Conservation (phyloP, 306 rosid genomes). For the Luffa aegyptiaca region DNA sequence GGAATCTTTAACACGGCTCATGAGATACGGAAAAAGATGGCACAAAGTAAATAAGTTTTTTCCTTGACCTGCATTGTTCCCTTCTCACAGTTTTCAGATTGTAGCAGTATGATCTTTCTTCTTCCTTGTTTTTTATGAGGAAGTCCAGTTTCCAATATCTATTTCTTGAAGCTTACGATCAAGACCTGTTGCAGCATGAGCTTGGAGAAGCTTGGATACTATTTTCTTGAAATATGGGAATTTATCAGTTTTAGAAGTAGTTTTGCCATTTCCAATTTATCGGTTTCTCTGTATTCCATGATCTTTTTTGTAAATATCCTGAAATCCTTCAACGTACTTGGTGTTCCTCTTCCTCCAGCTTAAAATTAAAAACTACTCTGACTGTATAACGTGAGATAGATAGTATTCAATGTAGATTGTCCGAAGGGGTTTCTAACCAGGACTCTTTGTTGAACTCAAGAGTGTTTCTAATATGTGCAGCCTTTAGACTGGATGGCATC, state of each 20-base stretch:
- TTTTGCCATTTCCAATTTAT: background rate
- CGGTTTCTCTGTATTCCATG: background rate
- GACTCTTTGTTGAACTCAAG: background rate
- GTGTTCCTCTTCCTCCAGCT: background rate
- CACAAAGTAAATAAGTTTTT: constrained; percentile 30
- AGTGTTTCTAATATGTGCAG: background rate
- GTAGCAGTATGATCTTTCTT: background rate
- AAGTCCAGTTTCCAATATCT: background rate
- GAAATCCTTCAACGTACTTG: background rate
- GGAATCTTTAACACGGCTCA: constrained; percentile 68
- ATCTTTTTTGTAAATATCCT: background rate
- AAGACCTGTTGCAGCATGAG: background rate
- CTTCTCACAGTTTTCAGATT: background rate
- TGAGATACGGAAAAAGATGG: constrained; percentile 48
- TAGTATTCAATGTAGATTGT: background rate
- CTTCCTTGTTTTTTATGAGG: background rate
- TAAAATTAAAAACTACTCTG: background rate
- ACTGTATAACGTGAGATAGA: background rate
- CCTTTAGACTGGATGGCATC: background rate
- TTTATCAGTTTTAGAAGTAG: background rate
- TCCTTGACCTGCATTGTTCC: background rate
- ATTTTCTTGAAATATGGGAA: background rate
- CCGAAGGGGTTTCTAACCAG: background rate
- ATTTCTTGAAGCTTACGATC: background rate
- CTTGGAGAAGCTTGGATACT: background rate